Conservation (phyloP, 805 yeast genomes). For the Cyberlindnera galapagoensis region DNA sequence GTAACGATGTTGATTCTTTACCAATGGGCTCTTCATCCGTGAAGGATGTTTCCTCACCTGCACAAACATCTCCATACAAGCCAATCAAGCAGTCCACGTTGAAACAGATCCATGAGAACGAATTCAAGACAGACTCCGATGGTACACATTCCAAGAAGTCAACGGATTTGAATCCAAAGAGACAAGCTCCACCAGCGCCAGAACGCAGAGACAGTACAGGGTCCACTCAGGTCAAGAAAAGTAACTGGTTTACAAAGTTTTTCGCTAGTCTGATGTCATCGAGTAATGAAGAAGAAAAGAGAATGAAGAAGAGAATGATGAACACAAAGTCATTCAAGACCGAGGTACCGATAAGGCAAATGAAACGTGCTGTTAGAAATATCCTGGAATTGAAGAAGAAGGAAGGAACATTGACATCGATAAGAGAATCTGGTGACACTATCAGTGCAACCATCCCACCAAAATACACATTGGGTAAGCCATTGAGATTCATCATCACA, state of each 20-base stretch:
- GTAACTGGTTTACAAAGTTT: slow-evolving; percentile 34
- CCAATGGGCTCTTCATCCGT: background rate
- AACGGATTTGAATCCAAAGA: slow-evolving; percentile 9
- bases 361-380: slow-evolving; percentile 26
- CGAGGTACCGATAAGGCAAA: slow-evolving; percentile 13
- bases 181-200: slow-evolving; percentile 22
- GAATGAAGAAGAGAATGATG: slow-evolving; percentile 8
- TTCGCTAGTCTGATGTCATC: slow-evolving; percentile 24
- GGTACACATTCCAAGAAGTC: slow-evolving; percentile 16
- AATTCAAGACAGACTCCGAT: slow-evolving; percentile 11
- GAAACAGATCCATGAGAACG: slow-evolving; percentile 19
- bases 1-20: slow-evolving; percentile 1
- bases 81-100: slow-evolving; percentile 18
- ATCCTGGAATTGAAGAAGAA: slow-evolving; percentile 40
- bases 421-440: slow-evolving; percentile 37
- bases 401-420: slow-evolving; percentile 43
- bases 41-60: background rate
- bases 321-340: slow-evolving; percentile 10
- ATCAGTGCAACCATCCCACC: slow-evolving; percentile 44
- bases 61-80: slow-evolving; percentile 3
- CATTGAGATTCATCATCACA: slow-evolving; percentile 39
- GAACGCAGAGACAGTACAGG: slow-evolving; percentile 1
- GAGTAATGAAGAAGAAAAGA: slow-evolving; percentile 8
- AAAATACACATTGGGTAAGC: slow-evolving; percentile 37
- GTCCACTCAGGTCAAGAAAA: slow-evolving; percentile 23